A percentile compares a stretch with the other conserved stretches of the same genome.
These are phyloP conservation scores for Aureobasidium namibiae DNA, from an alignment of 2,329 filamentous ascomycete species.

Conservation along the genomic window DNA sequence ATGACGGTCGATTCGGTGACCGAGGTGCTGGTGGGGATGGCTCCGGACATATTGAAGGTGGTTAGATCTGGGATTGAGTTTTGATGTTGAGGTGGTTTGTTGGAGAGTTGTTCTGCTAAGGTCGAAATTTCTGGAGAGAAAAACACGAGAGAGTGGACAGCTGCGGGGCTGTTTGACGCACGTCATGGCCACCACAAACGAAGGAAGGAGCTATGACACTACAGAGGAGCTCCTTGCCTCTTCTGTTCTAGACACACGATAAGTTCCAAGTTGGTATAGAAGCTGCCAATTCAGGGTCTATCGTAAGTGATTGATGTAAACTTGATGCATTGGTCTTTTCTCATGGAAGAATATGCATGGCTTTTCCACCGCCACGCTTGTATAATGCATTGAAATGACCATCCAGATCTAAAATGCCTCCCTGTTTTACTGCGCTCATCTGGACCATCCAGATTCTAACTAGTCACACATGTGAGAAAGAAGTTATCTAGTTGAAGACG, in stretches of 20 bases:
- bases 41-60: conserved; percentile 15
- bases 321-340: too few relatives aligned
- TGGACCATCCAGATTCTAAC: not conserved
- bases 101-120: not conserved
- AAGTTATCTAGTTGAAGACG: conserved; percentile 51
- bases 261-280: too few relatives aligned
- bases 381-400: not conserved
- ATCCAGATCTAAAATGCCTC: not conserved
- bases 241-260: too few relatives aligned
- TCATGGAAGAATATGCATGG: too few relatives aligned
- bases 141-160: not conserved
- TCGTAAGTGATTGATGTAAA: too few relatives aligned
- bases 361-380: not conserved
- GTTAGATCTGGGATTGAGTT: not conserved
- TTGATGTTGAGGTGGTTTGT: not conserved
- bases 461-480: not conserved
- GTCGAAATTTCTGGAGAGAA: conserved; percentile 4
- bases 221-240: not conserved
- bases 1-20: conserved; percentile 62
- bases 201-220: conserved; percentile 6
- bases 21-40: conserved; percentile 58
- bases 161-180: not conserved
- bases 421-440: not conserved
- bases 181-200: not conserved
- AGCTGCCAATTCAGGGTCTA: too few relatives aligned